Conservation (phyloP, 2,329 filamentous ascomycete species). For the Arachnomyces sp. region DNA sequence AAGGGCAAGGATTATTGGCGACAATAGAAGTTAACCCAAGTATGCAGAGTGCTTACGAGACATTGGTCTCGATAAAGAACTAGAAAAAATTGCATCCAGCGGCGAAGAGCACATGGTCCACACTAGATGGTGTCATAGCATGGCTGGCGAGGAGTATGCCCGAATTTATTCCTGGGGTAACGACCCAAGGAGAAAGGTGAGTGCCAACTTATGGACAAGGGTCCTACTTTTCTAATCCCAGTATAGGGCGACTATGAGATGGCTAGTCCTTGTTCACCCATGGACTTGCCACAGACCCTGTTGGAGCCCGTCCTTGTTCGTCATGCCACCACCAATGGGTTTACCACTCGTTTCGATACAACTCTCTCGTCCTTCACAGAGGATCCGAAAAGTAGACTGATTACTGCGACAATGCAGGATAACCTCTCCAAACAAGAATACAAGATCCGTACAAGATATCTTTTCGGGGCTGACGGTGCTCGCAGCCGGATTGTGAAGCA, state of each 20-base stretch:
- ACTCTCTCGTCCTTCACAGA: constrained; percentile 28
- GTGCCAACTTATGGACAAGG: neutral
- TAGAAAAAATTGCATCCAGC: constrained; percentile 29
- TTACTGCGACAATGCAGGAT: constrained; percentile 31
- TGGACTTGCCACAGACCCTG: constrained; percentile 44
- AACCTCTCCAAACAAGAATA: constrained; percentile 32
- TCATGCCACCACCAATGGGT: constrained; percentile 34
- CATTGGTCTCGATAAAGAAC: constrained; percentile 44
- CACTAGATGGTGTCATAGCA: constrained; percentile 47
- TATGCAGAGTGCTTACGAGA: constrained; percentile 45
- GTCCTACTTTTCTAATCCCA: neutral
- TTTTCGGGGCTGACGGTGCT: constrained; percentile 54
- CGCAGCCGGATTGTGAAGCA: constrained; percentile 41
- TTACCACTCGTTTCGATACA: constrained; percentile 39
- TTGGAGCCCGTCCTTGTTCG: constrained; percentile 42
- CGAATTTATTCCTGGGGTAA: constrained; percentile 47
- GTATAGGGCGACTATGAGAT: constrained; percentile 36
- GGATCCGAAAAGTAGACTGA: constrained; percentile 13
- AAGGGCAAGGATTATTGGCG: neutral
- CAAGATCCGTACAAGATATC: constrained; percentile 45
- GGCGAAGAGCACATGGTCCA: constrained; percentile 39
- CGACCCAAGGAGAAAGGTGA: constrained; percentile 38
- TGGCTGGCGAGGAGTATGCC: constrained; percentile 48
- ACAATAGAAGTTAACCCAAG: neutral
- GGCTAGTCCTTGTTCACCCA: constrained; percentile 36